A percentile compares a stretch with the other conserved stretches of the same genome.
Conservation (phyloP, 768 basidiomycete genomes). For the Mycena albidolilacea region DNA sequence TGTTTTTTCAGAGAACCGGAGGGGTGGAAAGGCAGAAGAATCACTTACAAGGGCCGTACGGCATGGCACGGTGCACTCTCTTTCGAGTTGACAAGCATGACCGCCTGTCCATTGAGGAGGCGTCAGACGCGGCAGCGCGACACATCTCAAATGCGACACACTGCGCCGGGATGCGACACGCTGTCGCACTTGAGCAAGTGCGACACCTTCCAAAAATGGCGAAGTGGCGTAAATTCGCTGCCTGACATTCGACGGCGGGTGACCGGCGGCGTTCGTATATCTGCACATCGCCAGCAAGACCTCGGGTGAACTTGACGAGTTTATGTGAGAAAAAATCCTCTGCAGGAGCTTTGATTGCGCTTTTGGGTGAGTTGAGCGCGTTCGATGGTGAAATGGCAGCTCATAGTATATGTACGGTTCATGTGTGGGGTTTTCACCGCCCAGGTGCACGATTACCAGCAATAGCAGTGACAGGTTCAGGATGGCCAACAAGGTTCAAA, state of each 20-base stretch:
- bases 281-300: slow-evolving; percentile 32
- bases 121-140: too few species aligned
- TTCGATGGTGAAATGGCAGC: not conserved
- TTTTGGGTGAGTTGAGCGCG: not conserved
- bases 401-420: slow-evolving; percentile 7
- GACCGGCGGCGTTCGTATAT: slow-evolving; percentile 20
- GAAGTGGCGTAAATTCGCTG: too few species aligned
- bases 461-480: not conserved
- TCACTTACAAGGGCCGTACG: too few species aligned
- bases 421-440: not conserved
- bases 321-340: slow-evolving; percentile 40
- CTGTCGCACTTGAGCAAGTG: too few species aligned
- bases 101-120: too few species aligned
- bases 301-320: slow-evolving; percentile 43
- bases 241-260: slow-evolving; percentile 43
- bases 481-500: not conserved
- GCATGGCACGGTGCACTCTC: too few species aligned
- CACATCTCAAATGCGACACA: too few species aligned
- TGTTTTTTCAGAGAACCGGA: too few species aligned
- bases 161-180: too few species aligned
- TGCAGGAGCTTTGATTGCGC: slow-evolving; percentile 41
- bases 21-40: too few species aligned
- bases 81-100: too few species aligned
- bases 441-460: not conserved
- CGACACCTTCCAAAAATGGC: too few species aligned